Conservation (phyloP, 106 monocot genomes). For the Acorus calamus region DNA sequence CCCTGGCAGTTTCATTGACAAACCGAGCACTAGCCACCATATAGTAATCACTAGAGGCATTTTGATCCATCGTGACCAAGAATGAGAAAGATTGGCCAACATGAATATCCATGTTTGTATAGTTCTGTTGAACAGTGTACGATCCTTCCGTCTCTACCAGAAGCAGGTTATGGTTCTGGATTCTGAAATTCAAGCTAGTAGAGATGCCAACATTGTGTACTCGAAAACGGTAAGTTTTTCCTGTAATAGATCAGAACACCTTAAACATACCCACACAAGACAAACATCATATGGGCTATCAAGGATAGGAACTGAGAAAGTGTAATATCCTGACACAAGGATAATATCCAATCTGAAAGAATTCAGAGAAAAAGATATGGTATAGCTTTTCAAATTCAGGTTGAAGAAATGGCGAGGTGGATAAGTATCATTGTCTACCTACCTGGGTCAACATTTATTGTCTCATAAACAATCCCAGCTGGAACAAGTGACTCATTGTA, state of each 20-base stretch:
- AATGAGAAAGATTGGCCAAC: slow-evolving; percentile 96
- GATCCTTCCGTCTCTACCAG: slow-evolving; percentile 98
- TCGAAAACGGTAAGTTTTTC: slow-evolving; percentile 75
- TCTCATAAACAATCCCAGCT: slow-evolving; percentile 55
- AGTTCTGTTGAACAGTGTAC: slow-evolving; percentile 86
- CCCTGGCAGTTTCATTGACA: slow-evolving; percentile 28
- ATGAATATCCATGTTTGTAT: slow-evolving; percentile 91
- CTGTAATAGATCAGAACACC: slow-evolving; percentile 18
- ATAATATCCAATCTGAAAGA: too few relatives aligned
- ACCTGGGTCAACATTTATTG: slow-evolving; percentile 92
- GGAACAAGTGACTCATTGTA: slow-evolving; percentile 77
- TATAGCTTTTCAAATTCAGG: too few relatives aligned
- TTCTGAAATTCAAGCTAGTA: slow-evolving; percentile 85
- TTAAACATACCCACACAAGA: neutral
- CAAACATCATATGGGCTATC: too few relatives aligned
- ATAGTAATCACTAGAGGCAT: slow-evolving; percentile 77
- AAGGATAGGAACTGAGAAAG: neutral
- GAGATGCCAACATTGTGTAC: slow-evolving; percentile 90
- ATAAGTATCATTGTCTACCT: neutral
- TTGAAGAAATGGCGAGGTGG: too few relatives aligned
- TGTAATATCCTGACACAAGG: neutral
- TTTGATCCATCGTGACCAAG: slow-evolving; percentile 94
- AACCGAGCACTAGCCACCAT: slow-evolving; percentile 84
- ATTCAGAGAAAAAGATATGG: too few relatives aligned
- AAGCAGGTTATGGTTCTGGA: slow-evolving; percentile 88